Conservation (phyloP, 1,284 basidiomycete species). For the Ustilago nuda region DNA sequence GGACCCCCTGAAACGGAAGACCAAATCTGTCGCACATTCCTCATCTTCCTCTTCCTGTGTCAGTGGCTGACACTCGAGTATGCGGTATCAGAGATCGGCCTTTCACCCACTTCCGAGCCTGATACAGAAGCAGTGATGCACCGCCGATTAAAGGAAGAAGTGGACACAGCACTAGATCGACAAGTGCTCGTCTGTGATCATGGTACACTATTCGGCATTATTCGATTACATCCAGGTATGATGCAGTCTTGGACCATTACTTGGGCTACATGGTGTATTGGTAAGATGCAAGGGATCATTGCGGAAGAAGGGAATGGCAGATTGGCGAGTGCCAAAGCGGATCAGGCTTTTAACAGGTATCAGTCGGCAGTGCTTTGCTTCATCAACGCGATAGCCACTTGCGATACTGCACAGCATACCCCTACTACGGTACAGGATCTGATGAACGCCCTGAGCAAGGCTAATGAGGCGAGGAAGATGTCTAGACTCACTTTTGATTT, state of each 20-base stretch:
- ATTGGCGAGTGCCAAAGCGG: constrained; percentile 33
- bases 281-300: constrained; percentile 24
- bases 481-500: constrained; percentile 15
- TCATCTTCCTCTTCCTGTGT: constrained; percentile 35
- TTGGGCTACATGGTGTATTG: constrained; percentile 31
- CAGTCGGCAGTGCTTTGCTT: constrained; percentile 38
- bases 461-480: constrained; percentile 23
- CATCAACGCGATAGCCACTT: constrained; percentile 33
- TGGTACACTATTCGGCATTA: constrained; percentile 36
- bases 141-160: constrained; percentile 14
- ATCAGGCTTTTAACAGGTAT: constrained; percentile 29
- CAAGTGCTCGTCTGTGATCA: constrained; percentile 43
- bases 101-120: constrained; percentile 1
- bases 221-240: constrained; percentile 37
- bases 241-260: constrained; percentile 46
- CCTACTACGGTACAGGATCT: constrained; percentile 28
- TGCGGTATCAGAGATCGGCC: constrained; percentile 27
- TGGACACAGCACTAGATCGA: constrained; percentile 25
- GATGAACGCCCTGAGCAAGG: constrained; percentile 18
- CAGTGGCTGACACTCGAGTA: constrained; percentile 34
- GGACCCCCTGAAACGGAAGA: constrained; percentile 28
- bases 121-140: constrained; percentile 4
- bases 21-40: constrained; percentile 29
- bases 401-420: constrained; percentile 28
- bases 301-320: constrained; percentile 15